Percentiles rank a stretch among this genome's conserved stretches.
Conservation (phyloP, 2,329 filamentous ascomycete genomes). For the Penicillium sp. region DNA sequence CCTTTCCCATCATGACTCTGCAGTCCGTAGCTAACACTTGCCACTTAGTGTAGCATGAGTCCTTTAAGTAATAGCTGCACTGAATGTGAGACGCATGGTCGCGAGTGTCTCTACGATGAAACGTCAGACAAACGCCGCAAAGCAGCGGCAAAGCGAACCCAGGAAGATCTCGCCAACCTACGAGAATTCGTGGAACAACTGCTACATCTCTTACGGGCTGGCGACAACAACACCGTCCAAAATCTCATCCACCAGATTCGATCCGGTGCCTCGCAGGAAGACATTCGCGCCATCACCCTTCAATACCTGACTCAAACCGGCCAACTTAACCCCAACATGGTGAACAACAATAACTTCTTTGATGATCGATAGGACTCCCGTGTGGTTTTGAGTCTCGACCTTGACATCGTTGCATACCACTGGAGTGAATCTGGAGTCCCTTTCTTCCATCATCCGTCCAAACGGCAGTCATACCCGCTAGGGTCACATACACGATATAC, state of each 20-base stretch:
- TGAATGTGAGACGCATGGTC: constrained; percentile 34
- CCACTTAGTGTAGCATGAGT: constrained; percentile 29
- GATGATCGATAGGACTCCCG: constrained; percentile 1
- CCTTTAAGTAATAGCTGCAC: constrained; percentile 23
- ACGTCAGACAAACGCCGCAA: constrained; percentile 38
- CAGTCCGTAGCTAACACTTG: constrained; percentile 8
- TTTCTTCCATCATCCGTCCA: neutral
- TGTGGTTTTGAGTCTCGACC: neutral
- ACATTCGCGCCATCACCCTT: constrained; percentile 13
- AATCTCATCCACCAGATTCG: constrained; percentile 29
- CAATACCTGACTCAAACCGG: neutral
- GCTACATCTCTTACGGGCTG: constrained; percentile 24
- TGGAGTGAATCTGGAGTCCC: constrained; percentile 9
- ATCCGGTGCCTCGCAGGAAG: constrained; percentile 18
- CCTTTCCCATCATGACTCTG: neutral
- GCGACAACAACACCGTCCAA: constrained; percentile 20
- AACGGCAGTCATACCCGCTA: neutral
- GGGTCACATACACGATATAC: constrained; percentile 7
- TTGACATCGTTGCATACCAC: constrained; percentile 12
- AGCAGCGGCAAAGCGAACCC: constrained; percentile 26
- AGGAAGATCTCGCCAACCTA: constrained; percentile 31
- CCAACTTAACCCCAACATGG: neutral
- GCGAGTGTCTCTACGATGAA: constrained; percentile 36
- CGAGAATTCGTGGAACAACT: constrained; percentile 29
- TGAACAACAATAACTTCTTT: constrained; percentile 7